These are phyloP conservation scores for Septoria linicola DNA, from an alignment of 2,329 filamentous ascomycete genomes.

Conservation along the genomic window DNA sequence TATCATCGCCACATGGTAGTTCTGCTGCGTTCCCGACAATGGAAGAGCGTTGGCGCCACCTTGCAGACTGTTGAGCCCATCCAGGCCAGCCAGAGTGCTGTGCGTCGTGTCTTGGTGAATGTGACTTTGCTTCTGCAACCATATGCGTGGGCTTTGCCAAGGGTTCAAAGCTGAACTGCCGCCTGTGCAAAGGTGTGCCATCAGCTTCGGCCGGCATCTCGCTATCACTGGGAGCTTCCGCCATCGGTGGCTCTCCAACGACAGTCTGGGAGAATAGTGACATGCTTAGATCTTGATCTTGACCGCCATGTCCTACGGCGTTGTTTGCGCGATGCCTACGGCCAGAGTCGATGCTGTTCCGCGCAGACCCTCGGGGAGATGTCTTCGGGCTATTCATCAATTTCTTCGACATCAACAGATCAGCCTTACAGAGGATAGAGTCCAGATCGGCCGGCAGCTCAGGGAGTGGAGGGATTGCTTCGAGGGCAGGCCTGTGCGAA, in stretches of 20 bases:
- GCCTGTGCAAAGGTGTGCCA: background rate
- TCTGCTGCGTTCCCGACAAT: slow-evolving; percentile 16
- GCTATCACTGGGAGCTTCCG: slow-evolving; percentile 8
- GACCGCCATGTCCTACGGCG: background rate
- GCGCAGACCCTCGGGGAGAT: slow-evolving; percentile 24
- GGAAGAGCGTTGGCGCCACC: slow-evolving; percentile 33
- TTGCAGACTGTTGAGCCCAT: slow-evolving; percentile 35
- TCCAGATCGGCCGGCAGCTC: slow-evolving; percentile 35
- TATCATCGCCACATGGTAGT: slow-evolving; percentile 6
- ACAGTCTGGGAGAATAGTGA: slow-evolving; percentile 11
- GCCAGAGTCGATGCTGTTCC: slow-evolving; percentile 27
- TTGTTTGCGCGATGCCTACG: slow-evolving; percentile 7
- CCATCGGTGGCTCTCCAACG: background rate
- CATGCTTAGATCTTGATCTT: slow-evolving; percentile 7
- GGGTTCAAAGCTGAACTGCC: slow-evolving; percentile 7
- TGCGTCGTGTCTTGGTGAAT: slow-evolving; percentile 25
- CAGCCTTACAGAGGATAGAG: slow-evolving; percentile 29
- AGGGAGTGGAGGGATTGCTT: slow-evolving; percentile 31
- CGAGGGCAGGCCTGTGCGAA: background rate
- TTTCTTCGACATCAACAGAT: slow-evolving; percentile 33
- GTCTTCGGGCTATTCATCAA: slow-evolving; percentile 24
- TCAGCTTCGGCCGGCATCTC: slow-evolving; percentile 11
- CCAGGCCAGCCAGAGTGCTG: slow-evolving; percentile 29
- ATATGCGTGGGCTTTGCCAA: background rate
- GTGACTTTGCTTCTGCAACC: background rate